phyloP scores from a whole-genome alignment of 495 filamentous ascomycete species.

The Rhizodiscina lignyota region DNA sequence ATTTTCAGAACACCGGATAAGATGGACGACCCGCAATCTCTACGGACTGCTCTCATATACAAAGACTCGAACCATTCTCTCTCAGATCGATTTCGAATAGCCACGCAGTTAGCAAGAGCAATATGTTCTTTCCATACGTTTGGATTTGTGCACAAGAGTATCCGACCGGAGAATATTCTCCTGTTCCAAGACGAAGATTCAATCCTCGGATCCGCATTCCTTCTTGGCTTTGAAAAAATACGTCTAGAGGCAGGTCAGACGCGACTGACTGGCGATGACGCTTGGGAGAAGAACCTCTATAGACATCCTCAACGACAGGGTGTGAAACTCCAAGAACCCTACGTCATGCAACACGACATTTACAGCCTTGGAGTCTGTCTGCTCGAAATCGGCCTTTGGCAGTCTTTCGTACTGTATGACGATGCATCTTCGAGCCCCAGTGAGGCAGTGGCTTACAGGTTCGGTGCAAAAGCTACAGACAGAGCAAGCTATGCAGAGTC shows the following conservation, averaged over 20 bases:
- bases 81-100: constrained; percentile 22
- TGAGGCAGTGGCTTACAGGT: too few species aligned
- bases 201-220: constrained; percentile 17
- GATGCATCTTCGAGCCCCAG: too few species aligned
- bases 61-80: constrained; percentile 11
- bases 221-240: constrained; percentile 35
- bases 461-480: too few species aligned
- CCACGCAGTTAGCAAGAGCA: constrained; percentile 26
- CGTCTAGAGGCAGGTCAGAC: constrained; percentile 25
- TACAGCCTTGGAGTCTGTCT: constrained; percentile 47
- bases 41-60: too few species aligned
- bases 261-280: constrained; percentile 21
- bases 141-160: constrained; percentile 40
- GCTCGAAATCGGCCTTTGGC: constrained; percentile 45
- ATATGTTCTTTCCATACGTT: constrained; percentile 34
- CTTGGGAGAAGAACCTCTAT: constrained; percentile 35
- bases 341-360: constrained; percentile 47
- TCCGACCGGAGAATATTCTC: constrained; percentile 36
- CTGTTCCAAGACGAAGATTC: constrained; percentile 19
- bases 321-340: constrained; percentile 19
- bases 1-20: too few species aligned
- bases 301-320: constrained; percentile 39
- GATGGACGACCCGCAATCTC: too few species aligned
- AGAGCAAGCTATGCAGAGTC: too few species aligned
- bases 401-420: constrained; percentile 25